Conservation (phyloP, 257 asterid species). For the Jacaranda mimosifolia region DNA sequence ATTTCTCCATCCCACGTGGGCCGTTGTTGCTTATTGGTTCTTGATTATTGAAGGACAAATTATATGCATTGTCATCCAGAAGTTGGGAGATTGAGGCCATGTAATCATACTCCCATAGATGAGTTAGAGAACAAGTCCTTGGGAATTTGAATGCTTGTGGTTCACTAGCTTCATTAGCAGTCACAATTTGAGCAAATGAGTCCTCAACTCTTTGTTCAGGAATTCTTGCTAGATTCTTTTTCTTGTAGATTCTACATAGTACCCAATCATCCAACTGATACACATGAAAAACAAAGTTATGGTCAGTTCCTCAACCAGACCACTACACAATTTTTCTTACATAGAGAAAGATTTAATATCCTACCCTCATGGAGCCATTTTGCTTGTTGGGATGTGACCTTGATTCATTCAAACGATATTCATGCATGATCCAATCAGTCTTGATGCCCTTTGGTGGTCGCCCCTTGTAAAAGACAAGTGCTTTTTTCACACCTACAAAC, state of each 20-base stretch:
- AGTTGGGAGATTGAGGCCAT: slow-evolving; percentile 71
- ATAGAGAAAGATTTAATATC: not conserved
- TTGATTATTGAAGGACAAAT: slow-evolving; percentile 42
- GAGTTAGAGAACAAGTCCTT: slow-evolving; percentile 69
- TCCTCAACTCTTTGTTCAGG: slow-evolving; percentile 53
- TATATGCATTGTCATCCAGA: slow-evolving; percentile 55
- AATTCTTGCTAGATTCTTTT: slow-evolving; percentile 58
- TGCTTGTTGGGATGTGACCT: slow-evolving; percentile 58
- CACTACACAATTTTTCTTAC: not conserved
- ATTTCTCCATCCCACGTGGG: slow-evolving; percentile 3
- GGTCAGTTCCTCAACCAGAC: not conserved
- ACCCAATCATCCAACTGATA: slow-evolving; percentile 97
- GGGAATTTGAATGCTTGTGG: slow-evolving; percentile 56
- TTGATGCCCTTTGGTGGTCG: slow-evolving; percentile 85
- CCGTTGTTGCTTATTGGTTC: slow-evolving; percentile 38
- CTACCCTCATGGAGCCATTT: slow-evolving; percentile 92
- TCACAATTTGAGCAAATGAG: slow-evolving; percentile 32
- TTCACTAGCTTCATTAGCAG: slow-evolving; percentile 35
- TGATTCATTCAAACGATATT: slow-evolving; percentile 74
- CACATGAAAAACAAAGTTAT: not conserved
- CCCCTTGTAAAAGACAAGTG: slow-evolving; percentile 85
- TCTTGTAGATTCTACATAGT: slow-evolving; percentile 91
- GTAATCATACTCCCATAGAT: slow-evolving; percentile 76
- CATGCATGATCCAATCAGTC: slow-evolving; percentile 96
- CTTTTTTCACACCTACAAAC: slow-evolving; percentile 81